Conservation (phyloP, 768 basidiomycete species). For the Leccinum aurantiacum region DNA sequence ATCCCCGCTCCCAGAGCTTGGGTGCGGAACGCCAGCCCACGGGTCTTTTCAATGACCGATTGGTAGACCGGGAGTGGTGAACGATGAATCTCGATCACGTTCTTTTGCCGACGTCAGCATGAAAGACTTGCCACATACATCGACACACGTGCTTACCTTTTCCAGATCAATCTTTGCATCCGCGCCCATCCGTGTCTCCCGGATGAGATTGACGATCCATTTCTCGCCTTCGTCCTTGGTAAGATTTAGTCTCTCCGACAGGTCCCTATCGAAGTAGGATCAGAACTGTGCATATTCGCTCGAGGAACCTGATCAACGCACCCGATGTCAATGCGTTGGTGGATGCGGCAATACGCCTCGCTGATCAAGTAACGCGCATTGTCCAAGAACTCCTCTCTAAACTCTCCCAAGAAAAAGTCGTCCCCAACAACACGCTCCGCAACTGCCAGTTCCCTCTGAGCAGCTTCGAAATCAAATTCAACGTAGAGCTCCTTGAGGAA, state of each 20-base stretch:
- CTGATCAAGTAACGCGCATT: slow-evolving; percentile 95
- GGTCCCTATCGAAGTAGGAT: slow-evolving; percentile 53
- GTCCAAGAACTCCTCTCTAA: slow-evolving; percentile 92
- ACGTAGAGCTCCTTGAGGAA: slow-evolving; percentile 94
- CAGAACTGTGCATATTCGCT: neutral
- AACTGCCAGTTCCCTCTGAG: slow-evolving; percentile 74
- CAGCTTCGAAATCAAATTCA: slow-evolving; percentile 95
- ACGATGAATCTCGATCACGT: slow-evolving; percentile 94
- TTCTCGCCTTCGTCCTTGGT: slow-evolving; percentile 96
- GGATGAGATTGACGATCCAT: slow-evolving; percentile 99
- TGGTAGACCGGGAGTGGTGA: slow-evolving; percentile 90
- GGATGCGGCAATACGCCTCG: slow-evolving; percentile 97
- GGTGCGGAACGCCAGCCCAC: slow-evolving; percentile 86
- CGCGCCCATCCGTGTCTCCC: slow-evolving; percentile 94
- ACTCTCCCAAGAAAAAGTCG: slow-evolving; percentile 93
- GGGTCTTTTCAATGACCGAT: slow-evolving; percentile 92
- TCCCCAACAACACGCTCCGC: slow-evolving; percentile 83
- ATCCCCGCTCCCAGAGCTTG: slow-evolving; percentile 86
- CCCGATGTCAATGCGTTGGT: slow-evolving; percentile 89
- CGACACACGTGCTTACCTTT: slow-evolving; percentile 51
- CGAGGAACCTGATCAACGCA: slow-evolving; percentile 33
- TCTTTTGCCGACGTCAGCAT: slow-evolving; percentile 48
- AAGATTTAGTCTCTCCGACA: slow-evolving; percentile 91
- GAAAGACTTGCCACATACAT: neutral
- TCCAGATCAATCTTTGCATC: slow-evolving; percentile 98